These are phyloP conservation scores for Mortierella claussenii DNA, from an alignment of 192 early-diverging fungal species.

Conservation along the genomic window DNA sequence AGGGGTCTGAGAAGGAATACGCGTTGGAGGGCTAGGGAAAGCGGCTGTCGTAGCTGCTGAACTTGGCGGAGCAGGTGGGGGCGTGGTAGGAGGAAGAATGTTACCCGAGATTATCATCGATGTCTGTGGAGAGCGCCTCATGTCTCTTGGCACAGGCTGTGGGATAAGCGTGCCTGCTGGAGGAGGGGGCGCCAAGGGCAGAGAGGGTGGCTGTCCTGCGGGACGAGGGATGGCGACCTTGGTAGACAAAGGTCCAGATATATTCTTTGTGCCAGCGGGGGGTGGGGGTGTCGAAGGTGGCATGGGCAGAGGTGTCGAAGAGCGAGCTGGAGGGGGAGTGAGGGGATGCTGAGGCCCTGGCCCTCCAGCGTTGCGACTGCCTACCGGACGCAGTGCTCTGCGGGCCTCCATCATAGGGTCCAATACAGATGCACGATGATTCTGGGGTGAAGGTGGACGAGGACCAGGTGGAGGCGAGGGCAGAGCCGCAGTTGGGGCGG, in stretches of 20 bases:
- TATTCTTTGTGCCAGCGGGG: conserved; percentile 7
- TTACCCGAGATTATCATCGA: conserved; percentile 31
- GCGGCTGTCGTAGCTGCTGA: neutral
- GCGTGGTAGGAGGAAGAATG: conserved; percentile 44
- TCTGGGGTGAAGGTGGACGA: conserved; percentile 5
- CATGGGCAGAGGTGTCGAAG: conserved; percentile 30
- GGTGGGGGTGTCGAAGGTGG: conserved; percentile 25
- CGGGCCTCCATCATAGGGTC: conserved; percentile 45
- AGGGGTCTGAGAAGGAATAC: neutral
- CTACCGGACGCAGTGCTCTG: conserved; percentile 27
- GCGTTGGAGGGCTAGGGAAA: conserved; percentile 17
- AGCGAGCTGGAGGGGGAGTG: conserved; percentile 28
- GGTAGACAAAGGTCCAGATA: conserved; percentile 8
- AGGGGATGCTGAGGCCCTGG: conserved; percentile 19
- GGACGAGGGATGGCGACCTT: conserved; percentile 25
- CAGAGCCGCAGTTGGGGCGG: conserved; percentile 12
- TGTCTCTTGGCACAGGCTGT: conserved; percentile 28
- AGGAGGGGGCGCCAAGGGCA: conserved; percentile 29
- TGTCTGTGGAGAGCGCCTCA: conserved; percentile 34
- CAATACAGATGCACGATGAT: conserved; percentile 20
- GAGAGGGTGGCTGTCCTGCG: conserved; percentile 24
- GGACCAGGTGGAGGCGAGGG: conserved; percentile 10
- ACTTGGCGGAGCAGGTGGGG: conserved; percentile 22
- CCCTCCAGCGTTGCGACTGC: conserved; percentile 18
- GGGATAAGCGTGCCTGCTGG: conserved; percentile 9